Conservation (phyloP, 1,139 yeast genomes). For the Torulaspora globosa region DNA sequence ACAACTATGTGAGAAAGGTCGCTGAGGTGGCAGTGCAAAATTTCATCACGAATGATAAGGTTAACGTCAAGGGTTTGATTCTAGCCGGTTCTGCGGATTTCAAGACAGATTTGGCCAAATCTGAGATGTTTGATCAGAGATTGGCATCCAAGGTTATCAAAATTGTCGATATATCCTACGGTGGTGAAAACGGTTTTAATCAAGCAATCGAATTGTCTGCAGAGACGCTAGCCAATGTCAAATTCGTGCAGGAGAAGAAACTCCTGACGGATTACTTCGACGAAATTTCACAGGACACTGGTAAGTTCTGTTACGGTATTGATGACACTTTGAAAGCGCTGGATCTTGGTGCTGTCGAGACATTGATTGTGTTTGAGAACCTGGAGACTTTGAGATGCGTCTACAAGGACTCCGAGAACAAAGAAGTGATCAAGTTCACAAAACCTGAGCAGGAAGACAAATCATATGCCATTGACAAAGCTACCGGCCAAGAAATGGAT, state of each 20-base stretch:
- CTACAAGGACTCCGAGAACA: constrained; percentile 78
- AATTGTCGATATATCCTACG: constrained; percentile 94
- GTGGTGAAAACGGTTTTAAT: constrained; percentile 98
- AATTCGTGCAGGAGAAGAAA: constrained; percentile 97
- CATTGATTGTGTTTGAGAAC: constrained; percentile 86
- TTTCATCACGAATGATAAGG: constrained; percentile 88
- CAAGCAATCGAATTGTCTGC: constrained; percentile 98
- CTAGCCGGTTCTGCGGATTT: constrained; percentile 99
- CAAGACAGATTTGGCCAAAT: constrained; percentile 86
- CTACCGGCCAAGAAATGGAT: constrained; percentile 88
- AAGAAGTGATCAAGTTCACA: constrained; percentile 68
- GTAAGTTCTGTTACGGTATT: constrained; percentile 95
- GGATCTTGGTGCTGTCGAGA: constrained; percentile 94
- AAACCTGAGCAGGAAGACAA: constrained; percentile 70
- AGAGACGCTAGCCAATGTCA: constrained; percentile 92
- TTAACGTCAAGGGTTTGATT: constrained; percentile 87
- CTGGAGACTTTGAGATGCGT: constrained; percentile 80
- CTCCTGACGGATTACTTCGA: constrained; percentile 87
- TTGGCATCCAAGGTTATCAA: constrained; percentile 82
- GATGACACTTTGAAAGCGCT: constrained; percentile 94
- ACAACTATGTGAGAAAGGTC: constrained; percentile 94
- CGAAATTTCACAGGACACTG: constrained; percentile 94
- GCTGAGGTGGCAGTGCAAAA: constrained; percentile 98
- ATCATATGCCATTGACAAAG: constrained; percentile 72
- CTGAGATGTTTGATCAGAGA: constrained; percentile 89